These are phyloP conservation scores for Sporothrix euskadiensis DNA, from an alignment of 2,329 filamentous ascomycete genomes.

Conservation along the genomic window DNA sequence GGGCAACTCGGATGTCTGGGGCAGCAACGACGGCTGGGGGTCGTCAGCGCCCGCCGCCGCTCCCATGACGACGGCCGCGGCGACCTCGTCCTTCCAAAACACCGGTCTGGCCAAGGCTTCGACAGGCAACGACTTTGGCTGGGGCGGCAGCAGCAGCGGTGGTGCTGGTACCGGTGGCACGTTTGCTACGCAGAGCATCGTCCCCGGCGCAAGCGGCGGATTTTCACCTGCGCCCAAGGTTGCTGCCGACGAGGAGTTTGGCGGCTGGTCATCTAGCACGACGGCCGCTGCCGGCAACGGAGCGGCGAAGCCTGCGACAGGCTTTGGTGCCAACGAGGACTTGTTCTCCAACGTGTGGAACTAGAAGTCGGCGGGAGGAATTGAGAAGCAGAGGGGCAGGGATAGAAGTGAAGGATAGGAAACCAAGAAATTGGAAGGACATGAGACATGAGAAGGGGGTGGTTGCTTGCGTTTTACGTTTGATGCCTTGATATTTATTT, in stretches of 20 bases:
- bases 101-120: conserved; percentile 17
- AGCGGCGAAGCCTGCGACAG: conserved; percentile 54
- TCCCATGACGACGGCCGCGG: conserved; percentile 34
- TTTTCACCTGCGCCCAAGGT: conserved; percentile 69
- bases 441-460: neutral
- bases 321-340: conserved; percentile 73
- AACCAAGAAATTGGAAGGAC: neutral
- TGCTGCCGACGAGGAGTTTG: conserved; percentile 90
- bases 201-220: conserved; percentile 64
- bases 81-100: conserved; percentile 33
- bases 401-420: neutral
- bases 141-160: conserved; percentile 46
- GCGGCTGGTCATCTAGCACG: conserved; percentile 82
- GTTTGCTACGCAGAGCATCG: conserved; percentile 61
- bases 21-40: conserved; percentile 75
- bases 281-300: conserved; percentile 44
- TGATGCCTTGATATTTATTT: neutral
- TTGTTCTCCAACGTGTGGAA: conserved; percentile 96
- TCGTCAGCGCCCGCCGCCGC: conserved; percentile 48
- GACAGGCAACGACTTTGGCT: conserved; percentile 60
- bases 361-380: conserved; percentile 43
- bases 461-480: conserved; percentile 9
- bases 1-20: conserved; percentile 74
- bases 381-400: neutral
- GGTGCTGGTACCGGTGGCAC: conserved; percentile 38